Conservation (phyloP, 495 filamentous ascomycete species). For the Acidomyces sp. region DNA sequence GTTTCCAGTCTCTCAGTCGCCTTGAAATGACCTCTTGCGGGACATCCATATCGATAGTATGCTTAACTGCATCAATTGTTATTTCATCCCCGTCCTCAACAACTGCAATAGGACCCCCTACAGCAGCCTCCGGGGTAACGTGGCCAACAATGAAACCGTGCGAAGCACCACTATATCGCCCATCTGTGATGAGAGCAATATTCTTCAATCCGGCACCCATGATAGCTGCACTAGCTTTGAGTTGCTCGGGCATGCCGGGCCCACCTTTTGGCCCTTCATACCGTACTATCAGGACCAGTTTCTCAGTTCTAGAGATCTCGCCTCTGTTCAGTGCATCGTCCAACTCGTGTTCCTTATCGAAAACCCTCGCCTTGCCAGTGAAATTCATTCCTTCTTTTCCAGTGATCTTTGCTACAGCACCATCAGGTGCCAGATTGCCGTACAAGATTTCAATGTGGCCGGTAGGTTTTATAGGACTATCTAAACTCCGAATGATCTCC, state of each 20-base stretch:
- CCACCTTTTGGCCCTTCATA: constrained; percentile 95
- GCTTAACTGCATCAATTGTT: constrained; percentile 73
- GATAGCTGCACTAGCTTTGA: constrained; percentile 75
- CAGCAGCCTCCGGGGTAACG: constrained; percentile 80
- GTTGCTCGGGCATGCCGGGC: constrained; percentile 97
- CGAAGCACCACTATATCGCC: constrained; percentile 75
- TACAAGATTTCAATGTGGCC: constrained; percentile 83
- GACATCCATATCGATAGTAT: constrained; percentile 62
- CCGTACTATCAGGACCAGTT: constrained; percentile 83
- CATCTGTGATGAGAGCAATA: constrained; percentile 87
- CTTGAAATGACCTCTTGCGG: constrained; percentile 58
- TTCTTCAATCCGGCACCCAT: constrained; percentile 87
- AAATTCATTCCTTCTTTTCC: constrained; percentile 85
- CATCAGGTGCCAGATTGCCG: constrained; percentile 83
- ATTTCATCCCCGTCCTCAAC: constrained; percentile 72
- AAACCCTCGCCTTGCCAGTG: constrained; percentile 72
- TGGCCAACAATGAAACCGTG: constrained; percentile 97
- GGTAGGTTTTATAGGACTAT: constrained; percentile 72
- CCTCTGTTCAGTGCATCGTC: constrained; percentile 61
- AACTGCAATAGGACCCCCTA: constrained; percentile 70
- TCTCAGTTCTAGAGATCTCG: constrained; percentile 59
- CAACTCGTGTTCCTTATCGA: constrained; percentile 74
- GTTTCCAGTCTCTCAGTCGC: constrained; percentile 57
- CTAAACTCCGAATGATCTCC: constrained; percentile 68
- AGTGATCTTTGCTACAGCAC: constrained; percentile 94